Percentiles rank a stretch among this genome's conserved stretches.
phyloP scores from a whole-genome alignment of 1,284 basidiomycete genomes.

The Moesziomyces sp. region DNA sequence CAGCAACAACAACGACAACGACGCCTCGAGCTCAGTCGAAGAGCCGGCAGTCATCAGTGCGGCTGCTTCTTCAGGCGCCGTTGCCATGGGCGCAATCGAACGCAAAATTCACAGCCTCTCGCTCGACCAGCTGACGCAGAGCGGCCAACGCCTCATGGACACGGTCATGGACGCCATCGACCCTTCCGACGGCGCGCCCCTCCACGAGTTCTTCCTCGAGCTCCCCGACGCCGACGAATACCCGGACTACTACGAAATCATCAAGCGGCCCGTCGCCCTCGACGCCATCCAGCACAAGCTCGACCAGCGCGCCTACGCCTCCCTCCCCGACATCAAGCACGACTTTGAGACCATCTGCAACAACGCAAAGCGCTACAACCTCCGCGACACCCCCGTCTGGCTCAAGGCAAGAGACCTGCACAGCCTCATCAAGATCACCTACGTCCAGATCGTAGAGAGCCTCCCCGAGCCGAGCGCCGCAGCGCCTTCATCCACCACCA shows the following conservation, averaged over 20 bases:
- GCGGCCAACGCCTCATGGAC: constrained; percentile 45
- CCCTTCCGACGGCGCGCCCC: constrained; percentile 63
- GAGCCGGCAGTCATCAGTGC: constrained; percentile 15
- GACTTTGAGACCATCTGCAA: constrained; percentile 88
- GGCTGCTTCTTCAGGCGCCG: constrained; percentile 7
- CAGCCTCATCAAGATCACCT: constrained; percentile 56
- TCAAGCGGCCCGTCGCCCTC: constrained; percentile 84
- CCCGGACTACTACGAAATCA: constrained; percentile 91
- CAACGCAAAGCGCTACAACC: constrained; percentile 90
- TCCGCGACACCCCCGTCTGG: constrained; percentile 85
- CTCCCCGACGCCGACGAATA: constrained; percentile 81
- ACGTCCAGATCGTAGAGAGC: constrained; percentile 49
- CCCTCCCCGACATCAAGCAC: constrained; percentile 77
- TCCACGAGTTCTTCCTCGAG: constrained; percentile 79
- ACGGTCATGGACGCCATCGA: constrained; percentile 41
- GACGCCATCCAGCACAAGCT: constrained; percentile 81
- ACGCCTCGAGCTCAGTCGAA: constrained; percentile 10
- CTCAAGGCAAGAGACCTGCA: constrained; percentile 79
- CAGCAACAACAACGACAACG: constrained; percentile 25
- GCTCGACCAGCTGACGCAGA: constrained; percentile 23
- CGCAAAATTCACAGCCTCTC: constrained; percentile 37
- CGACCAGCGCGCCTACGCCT: constrained; percentile 75
- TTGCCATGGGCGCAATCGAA: constrained; percentile 37
- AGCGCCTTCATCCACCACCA: constrained; percentile 9
- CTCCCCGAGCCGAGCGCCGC: constrained; percentile 32